These are phyloP conservation scores for Caryopteris hybrid DNA, from an alignment of 305 asterid species.

Conservation along the genomic window DNA sequence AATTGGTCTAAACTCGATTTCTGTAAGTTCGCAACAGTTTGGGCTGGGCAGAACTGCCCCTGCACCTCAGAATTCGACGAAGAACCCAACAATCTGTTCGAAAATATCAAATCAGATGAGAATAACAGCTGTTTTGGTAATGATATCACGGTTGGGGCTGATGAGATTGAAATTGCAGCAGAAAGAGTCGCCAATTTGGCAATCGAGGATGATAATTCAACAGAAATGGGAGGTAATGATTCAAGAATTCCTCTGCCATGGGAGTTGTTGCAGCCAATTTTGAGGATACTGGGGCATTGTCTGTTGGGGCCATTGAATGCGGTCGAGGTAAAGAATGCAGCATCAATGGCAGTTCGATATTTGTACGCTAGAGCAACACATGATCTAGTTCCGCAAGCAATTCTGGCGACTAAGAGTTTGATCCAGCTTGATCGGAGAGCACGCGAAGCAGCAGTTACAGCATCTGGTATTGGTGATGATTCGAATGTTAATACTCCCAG, in stretches of 20 bases:
- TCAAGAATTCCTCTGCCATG: conserved; percentile 75
- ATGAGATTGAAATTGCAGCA: conserved; percentile 36
- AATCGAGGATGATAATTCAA: conserved; percentile 21
- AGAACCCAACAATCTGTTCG: conserved; percentile 9
- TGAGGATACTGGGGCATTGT: conserved; percentile 83
- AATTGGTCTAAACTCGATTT: conserved; percentile 73
- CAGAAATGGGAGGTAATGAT: background rate
- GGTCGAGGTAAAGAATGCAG: conserved; percentile 64
- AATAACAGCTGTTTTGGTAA: conserved; percentile 21
- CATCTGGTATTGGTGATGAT: conserved; percentile 22
- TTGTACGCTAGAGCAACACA: conserved; percentile 81
- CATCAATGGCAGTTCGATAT: conserved; percentile 58
- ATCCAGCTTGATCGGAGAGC: conserved; percentile 63
- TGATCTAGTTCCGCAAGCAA: conserved; percentile 75
- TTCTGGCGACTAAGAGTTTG: conserved; percentile 79
- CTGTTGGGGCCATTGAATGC: conserved; percentile 69
- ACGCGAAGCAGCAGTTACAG: conserved; percentile 33
- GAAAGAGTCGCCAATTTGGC: conserved; percentile 39
- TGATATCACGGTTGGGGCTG: no score
- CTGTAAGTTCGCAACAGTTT: conserved; percentile 49
- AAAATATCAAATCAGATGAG: background rate
- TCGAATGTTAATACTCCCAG: conserved; percentile 62
- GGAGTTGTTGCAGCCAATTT: conserved; percentile 75
- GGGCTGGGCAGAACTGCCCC: conserved; percentile 77
- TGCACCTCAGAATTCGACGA: conserved; percentile 58